These are phyloP conservation scores for Dictyostelium citrinum DNA, from an alignment of 78 protist species.

Conservation along the genomic window DNA sequence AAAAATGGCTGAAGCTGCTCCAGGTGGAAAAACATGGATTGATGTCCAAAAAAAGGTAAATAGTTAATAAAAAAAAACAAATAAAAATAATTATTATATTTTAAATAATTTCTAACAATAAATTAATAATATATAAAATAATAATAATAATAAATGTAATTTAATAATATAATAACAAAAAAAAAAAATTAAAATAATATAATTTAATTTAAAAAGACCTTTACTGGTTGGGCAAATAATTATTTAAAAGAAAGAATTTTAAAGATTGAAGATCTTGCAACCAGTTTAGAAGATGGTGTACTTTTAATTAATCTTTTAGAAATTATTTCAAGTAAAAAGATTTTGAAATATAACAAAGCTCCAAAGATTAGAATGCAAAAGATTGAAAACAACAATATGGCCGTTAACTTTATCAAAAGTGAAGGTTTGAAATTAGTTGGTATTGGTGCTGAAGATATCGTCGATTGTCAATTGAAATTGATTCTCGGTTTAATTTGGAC, in stretches of 20 bases:
- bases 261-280: conserved; percentile 79
- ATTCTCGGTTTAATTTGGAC: conserved; percentile 91
- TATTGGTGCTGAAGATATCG: conserved; percentile 88
- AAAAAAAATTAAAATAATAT: too few species aligned
- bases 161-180: too few species aligned
- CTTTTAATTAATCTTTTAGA: conserved; percentile 86
- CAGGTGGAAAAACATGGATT: conserved; percentile 70
- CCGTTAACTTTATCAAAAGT: conserved; percentile 60
- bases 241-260: conserved; percentile 83
- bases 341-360: conserved; percentile 58
- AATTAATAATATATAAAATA: too few species aligned
- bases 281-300: conserved; percentile 87
- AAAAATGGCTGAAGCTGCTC: neutral
- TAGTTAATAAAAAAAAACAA: conserved; percentile 2
- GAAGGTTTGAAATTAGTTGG: conserved; percentile 85
- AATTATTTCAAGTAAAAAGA: conserved; percentile 84
- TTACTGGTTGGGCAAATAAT: conserved; percentile 92
- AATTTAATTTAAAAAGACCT: too few species aligned
- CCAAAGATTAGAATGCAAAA: conserved; percentile 78
- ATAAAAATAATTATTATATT: neutral
- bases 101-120: too few species aligned
- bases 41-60: conserved; percentile 75
- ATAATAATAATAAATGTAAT: too few species aligned
- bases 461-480: conserved; percentile 81
- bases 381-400: conserved; percentile 82